phyloP scores from a whole-genome alignment of 2,329 filamentous ascomycete genomes.

The Teratosphaeria gauchensis region DNA sequence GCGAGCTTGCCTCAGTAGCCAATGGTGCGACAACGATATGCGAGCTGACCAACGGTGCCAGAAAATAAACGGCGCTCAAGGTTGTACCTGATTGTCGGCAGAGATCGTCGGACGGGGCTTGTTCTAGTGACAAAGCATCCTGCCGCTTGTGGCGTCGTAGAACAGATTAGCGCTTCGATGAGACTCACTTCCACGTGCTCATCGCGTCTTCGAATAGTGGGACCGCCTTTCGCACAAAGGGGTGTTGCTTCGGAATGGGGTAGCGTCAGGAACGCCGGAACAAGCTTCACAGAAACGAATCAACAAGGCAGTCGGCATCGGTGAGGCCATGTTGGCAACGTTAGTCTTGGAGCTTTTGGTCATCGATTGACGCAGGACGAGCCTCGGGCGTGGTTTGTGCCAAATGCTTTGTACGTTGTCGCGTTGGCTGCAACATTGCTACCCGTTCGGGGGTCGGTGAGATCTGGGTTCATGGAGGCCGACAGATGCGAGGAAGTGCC shows the following conservation, averaged over 20 bases:
- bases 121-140: not conserved
- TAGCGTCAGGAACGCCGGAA: too few species aligned
- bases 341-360: too few species aligned
- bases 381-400: too few species aligned
- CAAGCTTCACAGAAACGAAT: too few species aligned
- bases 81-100: not conserved
- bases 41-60: not conserved
- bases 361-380: too few species aligned
- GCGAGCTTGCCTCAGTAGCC: not conserved
- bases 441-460: not conserved
- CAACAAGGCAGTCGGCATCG: too few species aligned
- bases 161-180: not conserved
- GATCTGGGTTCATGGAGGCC: not conserved
- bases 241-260: not conserved
- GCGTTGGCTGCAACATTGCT: not conserved
- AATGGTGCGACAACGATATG: not conserved
- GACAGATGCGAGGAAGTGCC: not conserved
- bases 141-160: not conserved
- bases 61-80: not conserved
- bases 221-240: not conserved
- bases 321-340: too few species aligned
- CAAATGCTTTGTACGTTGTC: not conserved
- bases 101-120: not conserved
- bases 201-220: not conserved
- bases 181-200: not conserved